Evolutionary conservation across 106 monocot species (phyloP), one percentile per base, ranked within the genome.

Genomic region (Apostasia ramifera): DNA sequence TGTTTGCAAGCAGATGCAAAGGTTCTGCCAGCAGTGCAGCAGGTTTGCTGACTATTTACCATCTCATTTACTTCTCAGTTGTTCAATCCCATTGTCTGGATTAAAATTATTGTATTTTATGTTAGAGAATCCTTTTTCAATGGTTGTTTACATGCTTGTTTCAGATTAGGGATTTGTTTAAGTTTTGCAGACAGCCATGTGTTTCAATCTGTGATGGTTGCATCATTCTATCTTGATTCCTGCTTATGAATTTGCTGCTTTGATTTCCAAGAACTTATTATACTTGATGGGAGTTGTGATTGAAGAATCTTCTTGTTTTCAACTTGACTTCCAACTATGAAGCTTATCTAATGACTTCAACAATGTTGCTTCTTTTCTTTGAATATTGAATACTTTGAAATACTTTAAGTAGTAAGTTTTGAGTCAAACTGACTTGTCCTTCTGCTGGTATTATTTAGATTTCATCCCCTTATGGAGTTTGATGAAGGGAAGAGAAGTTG

Each of bases 11-110:
- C 92, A 92, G 80, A 86, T 92, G 86, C 95, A 97, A 70, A 86
- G 95, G 61, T 97, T 97, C 74, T 97, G 95, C 73, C 95, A 97
- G 56, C 95, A 97, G 92, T 97, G 95, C 59, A 97, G 95, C 81
- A 97, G 92, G 95, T 95, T 79, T 38, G 43, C 44, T 66, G 66
- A 8, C 26, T 26, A 26, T 26, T 26, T 26, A 26, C 26, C 26
- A 26, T 26, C 26, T 26, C 0, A 26, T 26, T 26, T 26, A 26
- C 26, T 26, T 26, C 26, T 26, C 0, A 26, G 26, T 26, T 26
- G 26, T 26, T 26, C 26, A 26, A 26, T 26, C 26, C 26, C 26
- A 26, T 26, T 26, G 26, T 26, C 0, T 26, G 26, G 26, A 26
- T 26, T 26, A 26, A 26, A 26, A 26, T 26, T 26, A 26, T 26